Percentiles rank a stretch among this genome's conserved stretches.
phyloP scores from a whole-genome alignment of 495 filamentous ascomycete species.

The Cercophora samala region DNA sequence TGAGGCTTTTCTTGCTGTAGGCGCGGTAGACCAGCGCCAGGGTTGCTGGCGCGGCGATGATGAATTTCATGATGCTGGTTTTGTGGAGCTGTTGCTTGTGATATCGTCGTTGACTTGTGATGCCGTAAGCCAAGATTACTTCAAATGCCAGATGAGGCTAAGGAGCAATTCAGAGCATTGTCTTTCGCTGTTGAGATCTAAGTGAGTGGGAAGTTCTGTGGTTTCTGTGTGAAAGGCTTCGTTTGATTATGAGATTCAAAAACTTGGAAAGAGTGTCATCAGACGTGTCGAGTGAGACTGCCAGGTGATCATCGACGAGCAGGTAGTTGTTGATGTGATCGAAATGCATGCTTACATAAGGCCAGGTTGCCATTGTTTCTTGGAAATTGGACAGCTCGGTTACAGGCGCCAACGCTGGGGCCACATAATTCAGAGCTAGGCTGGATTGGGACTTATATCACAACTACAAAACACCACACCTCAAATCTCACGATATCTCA shows the following conservation, averaged over 20 bases:
- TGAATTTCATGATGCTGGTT: conserved; percentile 60
- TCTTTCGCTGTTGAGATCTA: neutral
- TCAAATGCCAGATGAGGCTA: neutral
- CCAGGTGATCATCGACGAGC: neutral
- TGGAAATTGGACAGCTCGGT: neutral
- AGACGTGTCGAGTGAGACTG: neutral
- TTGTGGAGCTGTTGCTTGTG: neutral
- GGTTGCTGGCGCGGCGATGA: conserved; percentile 64
- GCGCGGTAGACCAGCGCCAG: conserved; percentile 65
- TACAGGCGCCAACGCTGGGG: neutral
- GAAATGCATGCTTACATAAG: neutral
- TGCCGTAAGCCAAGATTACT: neutral
- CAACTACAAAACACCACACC: neutral
- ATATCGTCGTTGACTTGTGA: neutral
- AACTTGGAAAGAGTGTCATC: neutral
- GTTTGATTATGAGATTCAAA: neutral
- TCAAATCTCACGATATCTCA: no score
- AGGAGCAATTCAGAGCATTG: neutral
- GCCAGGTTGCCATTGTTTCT: neutral
- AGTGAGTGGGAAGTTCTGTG: neutral
- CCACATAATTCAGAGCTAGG: neutral
- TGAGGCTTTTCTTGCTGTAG: conserved; percentile 69
- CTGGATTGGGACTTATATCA: neutral
- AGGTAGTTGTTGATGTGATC: neutral
- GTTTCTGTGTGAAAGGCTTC: neutral